Evolutionary conservation across 2,329 filamentous ascomycete genomes (phyloP).

Genomic region (Lasiodiplodia gonubiensis): DNA sequence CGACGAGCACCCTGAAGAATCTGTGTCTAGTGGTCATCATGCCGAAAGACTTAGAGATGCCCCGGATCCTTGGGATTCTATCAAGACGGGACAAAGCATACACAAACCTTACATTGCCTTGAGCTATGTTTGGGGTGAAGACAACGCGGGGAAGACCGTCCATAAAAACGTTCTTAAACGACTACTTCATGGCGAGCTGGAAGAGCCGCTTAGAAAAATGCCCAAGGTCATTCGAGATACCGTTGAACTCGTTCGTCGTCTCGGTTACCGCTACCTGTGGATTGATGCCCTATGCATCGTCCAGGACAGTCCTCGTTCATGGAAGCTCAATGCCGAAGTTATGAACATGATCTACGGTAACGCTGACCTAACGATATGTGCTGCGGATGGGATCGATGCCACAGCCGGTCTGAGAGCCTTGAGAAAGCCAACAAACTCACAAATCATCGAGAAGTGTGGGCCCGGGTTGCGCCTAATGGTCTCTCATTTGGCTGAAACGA

Average conservation of each 20-base stretch:
- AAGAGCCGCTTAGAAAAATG: background rate
- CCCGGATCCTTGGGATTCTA: background rate
- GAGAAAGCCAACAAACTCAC: background rate
- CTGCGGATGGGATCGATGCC: conserved; percentile 37
- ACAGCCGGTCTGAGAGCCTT: conserved; percentile 32
- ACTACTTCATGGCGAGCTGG: background rate
- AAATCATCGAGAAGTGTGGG: conserved; percentile 29
- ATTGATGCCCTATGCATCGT: conserved; percentile 25
- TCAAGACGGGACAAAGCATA: background rate
- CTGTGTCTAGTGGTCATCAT: too few relatives aligned
- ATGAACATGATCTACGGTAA: conserved; percentile 46
- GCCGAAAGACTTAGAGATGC: too few relatives aligned
- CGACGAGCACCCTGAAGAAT: too few relatives aligned
- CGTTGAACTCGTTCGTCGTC: conserved; percentile 11
- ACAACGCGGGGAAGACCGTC: background rate
- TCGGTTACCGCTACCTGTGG: conserved; percentile 29
- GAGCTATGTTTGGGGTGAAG: conserved; percentile 21
- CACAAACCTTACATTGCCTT: conserved; percentile 12
- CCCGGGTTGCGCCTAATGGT: conserved; percentile 34
- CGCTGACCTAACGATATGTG: conserved; percentile 44
- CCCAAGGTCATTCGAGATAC: conserved; percentile 1
- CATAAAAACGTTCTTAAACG: background rate
- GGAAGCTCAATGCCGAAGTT: conserved; percentile 38
- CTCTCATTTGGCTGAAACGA: conserved; percentile 28
- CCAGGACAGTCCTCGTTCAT: conserved; percentile 31